A percentile compares a stretch with the other conserved stretches of the same genome.
These are phyloP conservation scores for Backusella parvicylindrica DNA, from an alignment of 192 early-diverging fungal genomes.

Conservation along the genomic window DNA sequence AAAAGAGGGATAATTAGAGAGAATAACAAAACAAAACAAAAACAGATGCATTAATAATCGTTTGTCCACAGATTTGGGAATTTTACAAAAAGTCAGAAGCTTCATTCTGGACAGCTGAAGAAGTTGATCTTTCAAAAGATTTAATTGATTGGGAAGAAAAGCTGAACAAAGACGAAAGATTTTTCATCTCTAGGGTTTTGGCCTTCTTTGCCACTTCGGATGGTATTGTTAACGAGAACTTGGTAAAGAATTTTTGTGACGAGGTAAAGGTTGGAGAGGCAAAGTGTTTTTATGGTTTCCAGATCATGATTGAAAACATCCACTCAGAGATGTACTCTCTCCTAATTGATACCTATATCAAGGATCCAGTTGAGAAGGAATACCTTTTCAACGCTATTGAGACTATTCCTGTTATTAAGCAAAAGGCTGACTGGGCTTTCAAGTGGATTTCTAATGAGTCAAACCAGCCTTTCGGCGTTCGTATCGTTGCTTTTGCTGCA, in stretches of 20 bases:
- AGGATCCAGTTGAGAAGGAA: constrained; percentile 72
- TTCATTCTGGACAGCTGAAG: constrained; percentile 93
- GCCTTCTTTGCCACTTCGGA: constrained; percentile 94
- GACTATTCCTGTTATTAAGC: constrained; percentile 88
- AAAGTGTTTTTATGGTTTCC: constrained; percentile 92
- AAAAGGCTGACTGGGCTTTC: constrained; percentile 95
- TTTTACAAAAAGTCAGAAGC: constrained; percentile 96
- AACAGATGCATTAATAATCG: not conserved
- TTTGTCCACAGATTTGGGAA: not conserved
- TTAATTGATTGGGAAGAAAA: constrained; percentile 81
- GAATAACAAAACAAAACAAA: not conserved
- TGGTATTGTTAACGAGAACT: constrained; percentile 94
- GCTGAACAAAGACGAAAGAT: constrained; percentile 78
- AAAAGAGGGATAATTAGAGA: not conserved
- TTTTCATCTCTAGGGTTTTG: constrained; percentile 85
- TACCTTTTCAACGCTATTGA: constrained; percentile 91
- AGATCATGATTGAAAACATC: constrained; percentile 97
- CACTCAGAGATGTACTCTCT: constrained; percentile 93
- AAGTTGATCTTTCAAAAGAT: constrained; percentile 91
- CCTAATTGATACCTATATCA: constrained; percentile 91
- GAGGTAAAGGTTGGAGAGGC: constrained; percentile 92
- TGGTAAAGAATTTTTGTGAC: constrained; percentile 81
- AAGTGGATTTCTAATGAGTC: constrained; percentile 73
- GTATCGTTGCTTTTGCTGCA: constrained; percentile 93
- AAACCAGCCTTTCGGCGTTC: constrained; percentile 79